phyloP scores from a whole-genome alignment of 2,329 filamentous ascomycete genomes.

The Phoma sp. region DNA sequence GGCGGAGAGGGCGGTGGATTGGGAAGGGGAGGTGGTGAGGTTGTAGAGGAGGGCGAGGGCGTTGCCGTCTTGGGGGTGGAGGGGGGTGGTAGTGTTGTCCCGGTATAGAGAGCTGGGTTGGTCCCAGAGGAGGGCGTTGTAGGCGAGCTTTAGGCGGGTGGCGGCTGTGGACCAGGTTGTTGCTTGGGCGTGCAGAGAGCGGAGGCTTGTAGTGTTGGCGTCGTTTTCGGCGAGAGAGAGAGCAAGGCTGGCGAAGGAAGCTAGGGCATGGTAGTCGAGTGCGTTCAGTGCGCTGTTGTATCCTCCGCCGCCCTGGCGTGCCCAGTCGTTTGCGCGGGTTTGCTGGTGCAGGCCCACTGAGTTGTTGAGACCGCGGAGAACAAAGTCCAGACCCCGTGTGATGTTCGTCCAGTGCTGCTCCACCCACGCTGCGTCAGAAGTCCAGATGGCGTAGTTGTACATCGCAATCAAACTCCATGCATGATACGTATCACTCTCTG shows the following conservation, averaged over 20 bases:
- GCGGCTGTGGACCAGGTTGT: slow-evolving; percentile 16
- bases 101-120: slow-evolving; percentile 13
- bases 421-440: slow-evolving; percentile 21
- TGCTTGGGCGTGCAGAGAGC: slow-evolving; percentile 1
- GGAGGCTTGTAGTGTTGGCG: neutral
- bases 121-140: slow-evolving; percentile 24
- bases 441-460: slow-evolving; percentile 30
- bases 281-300: slow-evolving; percentile 46
- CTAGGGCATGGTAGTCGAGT: slow-evolving; percentile 41
- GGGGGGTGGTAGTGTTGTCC: slow-evolving; percentile 29
- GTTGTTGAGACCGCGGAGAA: slow-evolving; percentile 17
- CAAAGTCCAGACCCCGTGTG: slow-evolving; percentile 23
- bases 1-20: slow-evolving; percentile 9
- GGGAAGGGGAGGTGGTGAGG: slow-evolving; percentile 20
- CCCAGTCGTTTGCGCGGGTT: slow-evolving; percentile 40
- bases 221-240: slow-evolving; percentile 13
- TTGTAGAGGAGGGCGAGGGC: slow-evolving; percentile 31
- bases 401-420: slow-evolving; percentile 23
- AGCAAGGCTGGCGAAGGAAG: slow-evolving; percentile 27
- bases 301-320: slow-evolving; percentile 36
- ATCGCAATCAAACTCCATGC: slow-evolving; percentile 30
- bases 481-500: slow-evolving; percentile 33
- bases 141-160: slow-evolving; percentile 12
- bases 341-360: slow-evolving; percentile 24
- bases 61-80: slow-evolving; percentile 37